Evolutionary conservation across 2,329 filamentous ascomycete genomes (phyloP), one percentile per base, ranked within the genome.

Genomic region (Talaromyces sp.): DNA sequence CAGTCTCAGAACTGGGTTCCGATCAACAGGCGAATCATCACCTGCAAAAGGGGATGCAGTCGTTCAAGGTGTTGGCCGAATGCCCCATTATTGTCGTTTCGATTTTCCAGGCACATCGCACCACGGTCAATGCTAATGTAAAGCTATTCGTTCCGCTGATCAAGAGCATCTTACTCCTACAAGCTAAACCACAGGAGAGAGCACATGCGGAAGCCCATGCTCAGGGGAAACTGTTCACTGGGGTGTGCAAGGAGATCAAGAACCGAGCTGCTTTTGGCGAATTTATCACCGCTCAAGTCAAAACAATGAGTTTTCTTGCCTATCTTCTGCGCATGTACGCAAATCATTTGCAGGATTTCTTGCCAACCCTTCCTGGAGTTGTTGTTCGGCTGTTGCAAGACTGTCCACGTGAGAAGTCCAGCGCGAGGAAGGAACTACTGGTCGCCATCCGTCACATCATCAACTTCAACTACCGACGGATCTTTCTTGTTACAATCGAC

Each of bases 81-180:
- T 99, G 95, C 71, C 95, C 95, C 0, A 99, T 99, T 61, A 98
- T 99, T 47, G 95, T 99, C 3, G 95, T 99, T 0, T 98, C 94
- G 3, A 92, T 99, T 69, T 98, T 99, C 76, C 95, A 99, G 79
- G 90, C 94, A 5, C 95, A 99, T 73, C 88, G 93, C 58, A 83
- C 80, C 56, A 90, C 90, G 5, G 94, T 97, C 2, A 83, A 87
- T 43, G 85, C 89, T 64, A 97, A 97, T 72, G 93, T 99, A 60
- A 93, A 91, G 79, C 85, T 89, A 10, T 98, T 99, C 73, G 92
- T 98, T 6, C 94, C 95, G 3, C 83, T 96, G 25, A 99, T 99
- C 74, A 97, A 97, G 81, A 88, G 88, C 50, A 93, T 97, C 35
- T 81, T 99, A 37, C 84, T 92, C 68, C 84, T 97, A 9, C 92